phyloP scores from a whole-genome alignment of 2,329 filamentous ascomycete genomes.

The Pseudogymnoascus sp. region DNA sequence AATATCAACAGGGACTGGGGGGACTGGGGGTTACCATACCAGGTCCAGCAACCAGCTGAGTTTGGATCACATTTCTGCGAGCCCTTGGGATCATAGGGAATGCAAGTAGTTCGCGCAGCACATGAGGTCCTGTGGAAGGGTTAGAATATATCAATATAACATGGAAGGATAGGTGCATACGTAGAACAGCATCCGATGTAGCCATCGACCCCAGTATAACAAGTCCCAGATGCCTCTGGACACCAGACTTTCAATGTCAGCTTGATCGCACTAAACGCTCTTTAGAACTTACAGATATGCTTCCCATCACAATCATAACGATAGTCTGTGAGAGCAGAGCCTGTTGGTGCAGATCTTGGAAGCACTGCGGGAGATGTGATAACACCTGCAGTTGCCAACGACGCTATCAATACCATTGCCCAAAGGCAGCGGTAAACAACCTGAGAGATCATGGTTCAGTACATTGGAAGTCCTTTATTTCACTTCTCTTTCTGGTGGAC shows the following conservation, averaged over 20 bases:
- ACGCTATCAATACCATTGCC: neutral
- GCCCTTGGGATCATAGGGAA: neutral
- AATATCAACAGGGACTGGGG: neutral
- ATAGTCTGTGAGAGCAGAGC: neutral
- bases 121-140: neutral
- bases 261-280: neutral
- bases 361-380: neutral
- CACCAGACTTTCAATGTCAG: constrained; percentile 4
- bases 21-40: neutral
- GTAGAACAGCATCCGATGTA: neutral
- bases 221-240: constrained; percentile 1
- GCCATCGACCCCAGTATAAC: neutral
- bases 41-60: neutral
- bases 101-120: neutral
- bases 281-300: neutral
- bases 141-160: neutral
- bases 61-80: neutral
- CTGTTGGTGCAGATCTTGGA: neutral
- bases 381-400: neutral
- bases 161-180: neutral
- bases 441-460: neutral
- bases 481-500: neutral
- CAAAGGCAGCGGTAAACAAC: neutral
- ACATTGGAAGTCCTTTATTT: neutral
- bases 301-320: neutral